Base-by-base conservation (phyloP, 163 green algal species). In the Picocystis sp. region DNA sequence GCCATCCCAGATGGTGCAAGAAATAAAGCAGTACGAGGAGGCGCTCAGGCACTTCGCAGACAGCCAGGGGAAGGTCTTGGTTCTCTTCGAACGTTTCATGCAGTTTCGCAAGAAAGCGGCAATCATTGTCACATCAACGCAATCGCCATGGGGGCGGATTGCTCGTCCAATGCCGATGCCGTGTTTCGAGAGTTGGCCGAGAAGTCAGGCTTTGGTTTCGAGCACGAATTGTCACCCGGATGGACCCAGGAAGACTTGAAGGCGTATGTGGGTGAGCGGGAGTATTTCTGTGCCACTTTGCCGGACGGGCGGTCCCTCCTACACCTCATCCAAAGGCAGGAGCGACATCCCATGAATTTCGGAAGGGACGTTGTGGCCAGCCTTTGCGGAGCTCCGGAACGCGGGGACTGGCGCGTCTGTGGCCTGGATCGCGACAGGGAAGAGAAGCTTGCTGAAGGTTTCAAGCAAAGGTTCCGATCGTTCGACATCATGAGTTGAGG, bases 41-140 rank as follows among this genome's bases (percentile, higher is more conserved):
- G 21, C 61, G 42, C 59, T 61, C 52, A 29, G 13, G 22, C 3
- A 22, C 29, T 41, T 63, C 21, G 22, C 12, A 22, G 45, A 45
- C 15, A 22, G 21, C 41, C 52, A 70, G 25, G 85, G 83, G 22
- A 52, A 71, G 45, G 56, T 69, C 55, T 49, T 94, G 34, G 68
- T 94, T 22, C 76, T 64, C 0, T 96, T 95, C 65, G 87, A 96
- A 77, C 75, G 87, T 21, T 83, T 78, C 74, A 70, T 94, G 52
- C 65, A 49, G 2, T 71, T 95, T 49, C 53, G 68, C 17, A 38
- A 38, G 29, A 54, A 54, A 23, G 81, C 17, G 87, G 87, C 52
- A 96, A 94, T 73, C 87, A 96, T 71, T 81, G 67, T 53, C 85
- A 94, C 66, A 29, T 94, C 60, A 94, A 93, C 65, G 70, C 77